Conservation (phyloP, 2,329 filamentous ascomycete species). For the Taxawa tesnikishii region DNA sequence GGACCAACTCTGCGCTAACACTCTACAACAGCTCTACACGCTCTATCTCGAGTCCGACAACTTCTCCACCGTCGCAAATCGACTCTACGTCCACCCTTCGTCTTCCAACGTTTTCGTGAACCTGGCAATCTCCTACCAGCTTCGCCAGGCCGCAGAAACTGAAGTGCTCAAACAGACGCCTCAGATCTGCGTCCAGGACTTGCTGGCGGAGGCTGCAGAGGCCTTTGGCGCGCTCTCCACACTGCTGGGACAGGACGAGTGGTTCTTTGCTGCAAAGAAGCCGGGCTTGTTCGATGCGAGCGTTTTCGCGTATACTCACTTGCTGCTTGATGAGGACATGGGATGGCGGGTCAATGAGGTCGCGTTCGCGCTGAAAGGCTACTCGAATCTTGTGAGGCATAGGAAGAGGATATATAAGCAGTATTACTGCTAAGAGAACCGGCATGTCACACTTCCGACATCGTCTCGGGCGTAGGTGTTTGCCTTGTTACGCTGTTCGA, state of each 20-base stretch:
- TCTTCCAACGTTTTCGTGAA: slow-evolving; percentile 51
- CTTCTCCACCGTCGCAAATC: slow-evolving; percentile 49
- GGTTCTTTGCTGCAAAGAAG: slow-evolving; percentile 45
- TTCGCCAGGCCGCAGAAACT: slow-evolving; percentile 59
- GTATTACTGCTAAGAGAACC: slow-evolving; percentile 30
- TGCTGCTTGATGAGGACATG: slow-evolving; percentile 55
- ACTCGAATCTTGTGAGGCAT: slow-evolving; percentile 54
- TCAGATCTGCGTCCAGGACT: slow-evolving; percentile 29
- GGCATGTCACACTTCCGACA: too few relatives aligned
- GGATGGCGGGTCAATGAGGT: slow-evolving; percentile 54
- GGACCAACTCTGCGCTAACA: slow-evolving; percentile 1
- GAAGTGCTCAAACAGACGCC: slow-evolving; percentile 52
- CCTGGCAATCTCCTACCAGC: slow-evolving; percentile 48
- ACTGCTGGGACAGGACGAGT: slow-evolving; percentile 43
- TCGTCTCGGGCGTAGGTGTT: too few relatives aligned
- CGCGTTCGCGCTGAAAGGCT: slow-evolving; percentile 40
- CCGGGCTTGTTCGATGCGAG: slow-evolving; percentile 77
- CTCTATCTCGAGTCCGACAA: slow-evolving; percentile 67
- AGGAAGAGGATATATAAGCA: slow-evolving; percentile 41
- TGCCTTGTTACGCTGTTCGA: too few relatives aligned
- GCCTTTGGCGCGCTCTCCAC: slow-evolving; percentile 51
- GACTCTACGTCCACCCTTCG: slow-evolving; percentile 57
- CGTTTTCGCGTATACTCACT: slow-evolving; percentile 79
- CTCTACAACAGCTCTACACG: slow-evolving; percentile 48
- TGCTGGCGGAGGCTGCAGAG: slow-evolving; percentile 48